Conservation (phyloP, 768 basidiomycete species). For the Terana coerulea region DNA sequence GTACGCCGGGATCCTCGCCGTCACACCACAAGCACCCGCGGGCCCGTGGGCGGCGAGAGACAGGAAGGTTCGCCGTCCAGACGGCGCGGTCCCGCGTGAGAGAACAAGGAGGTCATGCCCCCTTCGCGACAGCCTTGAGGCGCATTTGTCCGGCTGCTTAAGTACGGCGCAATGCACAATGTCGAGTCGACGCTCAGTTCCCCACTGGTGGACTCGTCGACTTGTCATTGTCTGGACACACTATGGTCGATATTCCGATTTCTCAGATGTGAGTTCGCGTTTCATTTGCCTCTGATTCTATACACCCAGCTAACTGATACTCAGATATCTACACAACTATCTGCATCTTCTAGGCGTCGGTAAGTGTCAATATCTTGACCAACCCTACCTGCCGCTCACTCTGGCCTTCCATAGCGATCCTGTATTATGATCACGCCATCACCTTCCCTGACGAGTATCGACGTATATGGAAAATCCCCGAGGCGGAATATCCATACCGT, state of each 20-base stretch:
- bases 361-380: not conserved
- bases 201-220: not conserved
- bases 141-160: too few species aligned
- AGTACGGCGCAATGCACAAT: too few species aligned
- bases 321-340: conserved; percentile 6
- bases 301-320: not conserved
- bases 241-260: not conserved
- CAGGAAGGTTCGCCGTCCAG: too few species aligned
- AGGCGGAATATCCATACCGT: conserved; percentile 15
- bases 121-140: too few species aligned
- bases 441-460: conserved; percentile 18
- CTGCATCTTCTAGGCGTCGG: conserved; percentile 3
- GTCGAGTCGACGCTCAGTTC: not conserved
- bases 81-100: too few species aligned
- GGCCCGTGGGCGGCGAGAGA: too few species aligned
- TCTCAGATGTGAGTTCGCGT: not conserved
- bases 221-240: not conserved
- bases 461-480: conserved; percentile 19
- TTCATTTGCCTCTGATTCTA: not conserved
- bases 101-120: too few species aligned
- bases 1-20: too few species aligned
- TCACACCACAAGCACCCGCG: too few species aligned
- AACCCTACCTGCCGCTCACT: not conserved
- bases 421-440: conserved; percentile 12
- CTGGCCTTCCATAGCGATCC: conserved; percentile 4